A percentile compares a stretch with the other conserved stretches of the same genome.
Evolutionary conservation across 2,329 filamentous ascomycete species (phyloP).

Genomic region (Paraconiothyrium sp.): DNA sequence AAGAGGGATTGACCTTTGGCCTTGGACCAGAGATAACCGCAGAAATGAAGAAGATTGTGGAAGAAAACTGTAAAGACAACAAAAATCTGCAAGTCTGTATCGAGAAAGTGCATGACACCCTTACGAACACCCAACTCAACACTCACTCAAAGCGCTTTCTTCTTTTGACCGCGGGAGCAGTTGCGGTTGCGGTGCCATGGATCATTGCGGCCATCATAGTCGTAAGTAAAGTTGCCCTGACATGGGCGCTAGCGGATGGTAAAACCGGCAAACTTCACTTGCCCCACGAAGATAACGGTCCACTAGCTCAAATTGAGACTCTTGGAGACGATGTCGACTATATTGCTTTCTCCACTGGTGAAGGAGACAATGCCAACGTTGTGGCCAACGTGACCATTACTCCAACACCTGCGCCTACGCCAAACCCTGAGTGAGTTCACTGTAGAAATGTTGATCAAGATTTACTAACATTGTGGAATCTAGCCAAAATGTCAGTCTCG

Average conservation of each 20-base stretch:
- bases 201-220: not conserved
- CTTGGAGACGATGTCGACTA: not conserved
- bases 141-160: conserved; percentile 7
- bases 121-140: not conserved
- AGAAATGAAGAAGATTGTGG: conserved; percentile 2
- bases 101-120: not conserved
- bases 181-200: not conserved
- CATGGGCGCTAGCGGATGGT: not conserved
- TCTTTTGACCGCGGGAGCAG: conserved; percentile 4
- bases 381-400: conserved; percentile 8
- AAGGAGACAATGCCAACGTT: not conserved
- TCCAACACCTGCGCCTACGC: conserved; percentile 2
- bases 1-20: not conserved
- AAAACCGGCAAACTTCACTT: not conserved
- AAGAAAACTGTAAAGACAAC: conserved; percentile 1
- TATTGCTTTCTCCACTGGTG: not conserved
- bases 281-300: not conserved
- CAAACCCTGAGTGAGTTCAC: conserved; percentile 2
- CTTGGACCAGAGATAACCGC: not conserved
- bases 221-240: not conserved
- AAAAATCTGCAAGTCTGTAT: conserved; percentile 5
- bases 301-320: conserved; percentile 3
- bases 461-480: not conserved
- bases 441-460: not conserved
- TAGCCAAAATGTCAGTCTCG: not conserved